Base-by-base conservation (phyloP, 805 yeast genomes). In the Isabelozyma heimii region DNA sequence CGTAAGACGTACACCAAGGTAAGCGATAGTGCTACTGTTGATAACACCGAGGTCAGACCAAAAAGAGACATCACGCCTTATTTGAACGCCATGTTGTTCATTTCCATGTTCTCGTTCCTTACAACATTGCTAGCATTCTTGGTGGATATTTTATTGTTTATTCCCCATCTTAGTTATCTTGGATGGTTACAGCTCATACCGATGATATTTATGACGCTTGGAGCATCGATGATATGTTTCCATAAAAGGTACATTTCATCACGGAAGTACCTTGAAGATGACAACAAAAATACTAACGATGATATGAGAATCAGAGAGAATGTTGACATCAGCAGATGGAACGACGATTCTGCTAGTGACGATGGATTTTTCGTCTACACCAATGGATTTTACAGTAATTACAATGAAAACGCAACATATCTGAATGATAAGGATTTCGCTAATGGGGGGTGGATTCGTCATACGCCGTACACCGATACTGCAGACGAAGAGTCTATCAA, bases 101-200 rank as follows among this genome's bases (percentile, higher is more conserved):
- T 87, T 66, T 77, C 90, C 1, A 62, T 88, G 40, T 83, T 90
- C 1, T 75, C 90, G 0, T 89, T 91, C 57, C 61, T 91, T 48
- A 72, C 87, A 40, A 72, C 88, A 1, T 67, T 91, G 44, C 72
- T 92, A 45, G 84, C 91, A 6, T 88, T 92, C 54, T 69, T 91
- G 50, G 89, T 89, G 3, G 98, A 92, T 63, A 80, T 91, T 37
- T 65, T 91, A 39, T 65, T 92, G 45, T 92, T 92, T 58, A 77
- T 85, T 1, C 88, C 91, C 2, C 82, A 83, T 60, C 69, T 92
- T 47, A 77, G 82, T 47, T 91, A 90, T 84, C 79, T 85, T 42
- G 97, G 97, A 24, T 92, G 97, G 97, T 70, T 87, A 45, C 79
- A 88, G 50, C 69, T 91, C 24, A 82, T 82, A 0, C 80, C 92